A percentile compares a stretch with the other conserved stretches of the same genome.
These are phyloP conservation scores for Piper longum DNA, from an alignment of 164 flowering plant species.

Conservation along the genomic window DNA sequence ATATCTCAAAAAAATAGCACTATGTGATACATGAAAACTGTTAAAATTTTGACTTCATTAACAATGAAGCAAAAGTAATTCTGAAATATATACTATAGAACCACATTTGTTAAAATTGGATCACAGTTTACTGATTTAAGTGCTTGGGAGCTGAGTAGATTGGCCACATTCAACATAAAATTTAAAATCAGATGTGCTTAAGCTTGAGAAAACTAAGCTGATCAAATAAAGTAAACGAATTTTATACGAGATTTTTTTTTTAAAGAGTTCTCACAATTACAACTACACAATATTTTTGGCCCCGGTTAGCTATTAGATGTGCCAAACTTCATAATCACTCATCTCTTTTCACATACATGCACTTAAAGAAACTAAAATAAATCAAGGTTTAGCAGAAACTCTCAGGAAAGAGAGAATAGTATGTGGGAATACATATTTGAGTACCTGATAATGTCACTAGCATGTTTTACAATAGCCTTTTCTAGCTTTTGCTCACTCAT, in stretches of 20 bases:
- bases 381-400: neutral
- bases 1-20: neutral
- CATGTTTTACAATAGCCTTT: conserved; percentile 34
- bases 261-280: neutral
- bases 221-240: no score
- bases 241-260: no score
- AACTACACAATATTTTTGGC: neutral
- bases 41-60: no score
- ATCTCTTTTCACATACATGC: neutral
- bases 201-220: no score
- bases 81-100: no score
- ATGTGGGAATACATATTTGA: neutral
- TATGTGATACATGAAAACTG: neutral
- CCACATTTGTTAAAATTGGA: no score
- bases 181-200: no score
- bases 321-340: neutral
- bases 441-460: conserved; percentile 59
- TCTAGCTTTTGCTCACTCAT: conserved; percentile 72
- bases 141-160: no score
- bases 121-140: no score
- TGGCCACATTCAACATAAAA: no score
- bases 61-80: no score
- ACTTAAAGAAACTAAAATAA: neutral
- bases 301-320: neutral
- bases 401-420: neutral